Evolutionary conservation across 164 flowering plant species (phyloP).

Genomic region (Stephania yunnanensis): DNA sequence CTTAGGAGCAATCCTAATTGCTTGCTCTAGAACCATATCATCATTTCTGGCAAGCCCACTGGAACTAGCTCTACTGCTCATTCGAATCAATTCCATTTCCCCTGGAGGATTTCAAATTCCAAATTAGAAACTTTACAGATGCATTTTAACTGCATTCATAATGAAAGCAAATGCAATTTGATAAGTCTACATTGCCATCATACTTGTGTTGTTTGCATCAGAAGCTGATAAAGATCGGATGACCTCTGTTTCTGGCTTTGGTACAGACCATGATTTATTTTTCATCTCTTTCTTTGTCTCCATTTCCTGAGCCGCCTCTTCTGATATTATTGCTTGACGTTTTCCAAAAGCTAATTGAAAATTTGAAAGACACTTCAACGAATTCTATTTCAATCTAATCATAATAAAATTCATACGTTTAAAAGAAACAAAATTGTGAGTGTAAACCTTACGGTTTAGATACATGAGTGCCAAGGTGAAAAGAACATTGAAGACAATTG

Average conservation of each 20-base stretch:
- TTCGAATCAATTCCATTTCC: constrained; percentile 51
- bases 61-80: constrained; percentile 43
- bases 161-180: not conserved
- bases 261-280: constrained; percentile 16
- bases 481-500: constrained; percentile 26
- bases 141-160: not conserved
- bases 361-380: not conserved
- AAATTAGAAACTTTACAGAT: not conserved
- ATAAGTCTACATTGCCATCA: constrained; percentile 1
- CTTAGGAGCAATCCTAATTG: constrained; percentile 61
- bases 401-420: too few species aligned
- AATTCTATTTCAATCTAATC: not conserved
- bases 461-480: constrained; percentile 28
- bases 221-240: constrained; percentile 23
- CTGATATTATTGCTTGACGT: constrained; percentile 33
- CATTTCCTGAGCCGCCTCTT: constrained; percentile 25
- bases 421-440: not conserved
- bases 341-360: constrained; percentile 24
- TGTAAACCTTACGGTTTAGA: constrained; percentile 23
- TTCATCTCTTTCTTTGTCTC: constrained; percentile 18
- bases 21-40: constrained; percentile 41
- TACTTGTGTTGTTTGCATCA: constrained; percentile 69
- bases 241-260: constrained; percentile 24
- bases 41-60: constrained; percentile 32
- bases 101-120: constrained; percentile 30